Conservation (phyloP, 768 basidiomycete genomes). For the Mycena vitilis region DNA sequence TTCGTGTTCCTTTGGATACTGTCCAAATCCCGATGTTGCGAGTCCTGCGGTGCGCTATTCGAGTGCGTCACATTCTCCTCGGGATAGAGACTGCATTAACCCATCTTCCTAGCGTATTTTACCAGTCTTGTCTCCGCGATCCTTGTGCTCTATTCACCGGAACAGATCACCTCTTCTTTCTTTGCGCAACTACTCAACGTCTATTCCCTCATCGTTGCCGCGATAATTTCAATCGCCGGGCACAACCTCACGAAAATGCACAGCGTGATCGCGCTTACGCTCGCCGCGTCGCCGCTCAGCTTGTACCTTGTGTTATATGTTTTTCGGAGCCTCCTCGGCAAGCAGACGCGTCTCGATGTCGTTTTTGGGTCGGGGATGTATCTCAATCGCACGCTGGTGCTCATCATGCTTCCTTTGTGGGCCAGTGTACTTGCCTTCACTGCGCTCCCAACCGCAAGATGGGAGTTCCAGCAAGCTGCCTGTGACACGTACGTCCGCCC, state of each 20-base stretch:
- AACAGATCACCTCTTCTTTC: constrained; percentile 24
- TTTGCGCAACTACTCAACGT: constrained; percentile 35
- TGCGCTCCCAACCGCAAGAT: constrained; percentile 8
- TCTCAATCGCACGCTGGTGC: constrained; percentile 27
- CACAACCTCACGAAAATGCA: constrained; percentile 35
- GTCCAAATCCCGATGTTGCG: constrained; percentile 34
- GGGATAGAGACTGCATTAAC: background rate
- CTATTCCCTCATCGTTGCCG: constrained; percentile 36
- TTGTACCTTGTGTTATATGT: constrained; percentile 34
- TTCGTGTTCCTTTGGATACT: constrained; percentile 33
- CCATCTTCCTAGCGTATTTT: constrained; percentile 28
- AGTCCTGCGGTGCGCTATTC: constrained; percentile 36
- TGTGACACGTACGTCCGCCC: constrained; percentile 29
- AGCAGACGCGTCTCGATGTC: constrained; percentile 19
- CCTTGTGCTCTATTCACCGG: constrained; percentile 30
- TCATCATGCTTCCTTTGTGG: constrained; percentile 33
- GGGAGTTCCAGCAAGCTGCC: constrained; percentile 33
- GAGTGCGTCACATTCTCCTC: constrained; percentile 14
- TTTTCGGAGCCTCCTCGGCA: constrained; percentile 25
- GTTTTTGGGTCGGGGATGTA: constrained; percentile 31
- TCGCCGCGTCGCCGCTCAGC: constrained; percentile 35
- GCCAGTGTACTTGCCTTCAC: constrained; percentile 22
- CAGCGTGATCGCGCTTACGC: constrained; percentile 26
- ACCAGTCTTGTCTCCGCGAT: constrained; percentile 32
- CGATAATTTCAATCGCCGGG: constrained; percentile 19